Evolutionary conservation across 2,329 filamentous ascomycete species (phyloP), one percentile per base, ranked within the genome.

Genomic region (Fusarium penzigii): DNA sequence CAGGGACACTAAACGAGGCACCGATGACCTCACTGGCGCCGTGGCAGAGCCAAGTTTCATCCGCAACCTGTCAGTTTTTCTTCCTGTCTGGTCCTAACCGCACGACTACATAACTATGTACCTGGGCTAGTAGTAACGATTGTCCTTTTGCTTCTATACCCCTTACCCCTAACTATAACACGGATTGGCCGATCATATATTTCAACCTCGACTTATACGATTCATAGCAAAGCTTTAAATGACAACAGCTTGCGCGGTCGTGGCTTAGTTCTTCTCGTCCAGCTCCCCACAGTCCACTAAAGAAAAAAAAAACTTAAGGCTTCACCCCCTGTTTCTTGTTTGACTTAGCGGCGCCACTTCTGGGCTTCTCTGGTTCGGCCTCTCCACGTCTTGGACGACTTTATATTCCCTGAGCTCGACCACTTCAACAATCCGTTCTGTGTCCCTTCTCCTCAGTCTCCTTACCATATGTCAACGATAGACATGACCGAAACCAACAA

Each of bases 281-380:
- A 25, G 20, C 20, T 25, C 59, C 57, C 62, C 59, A 61, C 59
- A 42, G 10, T 42, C 56, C 48, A 45, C 53, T 42, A 46, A 43
- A 56, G 54, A 50, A 29, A 51, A 61, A 60, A 42, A 53, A 46
- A 52, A 59, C 53, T 13, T 43, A 46, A 16, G 48, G 32, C 17
- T 44, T 25, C 46, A 55, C 41, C 58, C 58, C 59, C 48, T 50
- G 40, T 25, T 25, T 25, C 20, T 25, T 7, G 20, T 25, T 25
- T 25, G 20, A 25, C 17, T 50, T 58, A 61, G 58, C 57, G 57
- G 54, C 49, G 49, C 55, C 57, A 58, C 58, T 41, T 39, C 43
- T 55, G 52, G 57, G 47, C 58, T 52, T 3, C 10, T 14, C 32
- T 12, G 9, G 10, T 36, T 55, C 36, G 49, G 43, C 54, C 48